Base-by-base conservation (phyloP, 306 rosid species). In the Vigna radiata region DNA sequence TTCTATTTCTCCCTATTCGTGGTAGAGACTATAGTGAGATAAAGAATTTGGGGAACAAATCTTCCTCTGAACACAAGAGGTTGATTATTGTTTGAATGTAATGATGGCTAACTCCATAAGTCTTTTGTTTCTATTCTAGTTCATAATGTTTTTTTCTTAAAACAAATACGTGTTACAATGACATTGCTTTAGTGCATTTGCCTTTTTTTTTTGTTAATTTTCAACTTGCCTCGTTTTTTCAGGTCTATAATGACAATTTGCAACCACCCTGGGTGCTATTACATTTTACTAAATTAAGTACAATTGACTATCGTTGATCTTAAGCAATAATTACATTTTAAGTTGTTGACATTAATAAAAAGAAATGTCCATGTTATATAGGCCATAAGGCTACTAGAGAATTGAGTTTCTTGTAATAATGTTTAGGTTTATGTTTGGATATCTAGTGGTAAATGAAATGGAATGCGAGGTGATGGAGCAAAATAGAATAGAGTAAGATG, bases 91-190 rank as follows among this genome's bases (percentile, higher is more conserved):
- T 60, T 68, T 50, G 19, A 60, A 18, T 73, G 25, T 16, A 25
- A 54, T 31, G 29, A 44, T 77, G 39, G 37, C 4, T 77, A 8
- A 61, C 71, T 56, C n/a, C 66, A 4, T 36, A 9, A 64, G 56
- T 70, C 56, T 54, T 61, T 10, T 36, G 77, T 69, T 71, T 39
- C 55, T 54, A 49, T 71, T 48, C 55, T 54, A 41, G 68, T 72
- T 68, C 47, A 44, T 50, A 37, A 12, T 6, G 29, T 58, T 36
- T 46, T 48, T 21, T 54, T 0, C 53, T 23, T 25, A 25, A 25
- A 36, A 59, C 60, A 69, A 52, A 61, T 19, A 11, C 25, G 7
- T 64, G 48, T 53, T 41, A 25, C 29, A 73, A 33, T 46, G 64
- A 49, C 68, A 39, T 68, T 52, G 9, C 63, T 74, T 39, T 68